Evolutionary conservation across 2,329 filamentous ascomycete genomes (phyloP).

Genomic region (Pestalotiopsis sp.): DNA sequence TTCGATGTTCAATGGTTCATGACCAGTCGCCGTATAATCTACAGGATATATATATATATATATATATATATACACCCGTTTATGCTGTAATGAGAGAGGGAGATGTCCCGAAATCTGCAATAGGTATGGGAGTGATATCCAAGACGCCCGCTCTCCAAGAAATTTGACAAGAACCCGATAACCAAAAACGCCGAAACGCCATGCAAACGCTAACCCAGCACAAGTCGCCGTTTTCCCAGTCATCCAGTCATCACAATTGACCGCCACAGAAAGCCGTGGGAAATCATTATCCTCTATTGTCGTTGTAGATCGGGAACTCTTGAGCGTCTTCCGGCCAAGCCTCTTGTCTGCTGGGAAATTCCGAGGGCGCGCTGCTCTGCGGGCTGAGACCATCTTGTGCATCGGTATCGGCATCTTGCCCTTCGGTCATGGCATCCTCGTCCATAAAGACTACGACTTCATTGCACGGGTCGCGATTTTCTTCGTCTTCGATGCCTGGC

Average conservation of each 20-base stretch:
- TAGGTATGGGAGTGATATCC: background rate
- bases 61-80: background rate
- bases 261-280: background rate
- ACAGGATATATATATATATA: background rate
- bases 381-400: slow-evolving; percentile 35
- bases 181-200: slow-evolving; percentile 4
- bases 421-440: slow-evolving; percentile 23
- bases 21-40: background rate
- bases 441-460: slow-evolving; percentile 14
- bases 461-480: slow-evolving; percentile 48
- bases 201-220: background rate
- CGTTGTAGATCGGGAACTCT: slow-evolving; percentile 17
- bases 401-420: slow-evolving; percentile 23
- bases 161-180: background rate
- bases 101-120: background rate
- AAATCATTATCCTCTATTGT: background rate
- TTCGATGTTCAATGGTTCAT: background rate
- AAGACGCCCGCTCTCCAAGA: background rate
- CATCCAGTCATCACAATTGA: background rate
- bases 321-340: slow-evolving; percentile 30
- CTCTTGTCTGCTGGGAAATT: slow-evolving; percentile 54
- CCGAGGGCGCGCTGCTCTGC: slow-evolving; percentile 52
- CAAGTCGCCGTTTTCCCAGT: background rate
- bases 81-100: background rate
- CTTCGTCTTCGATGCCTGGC: slow-evolving; percentile 57